Evolutionary conservation across 2,329 filamentous ascomycete genomes (phyloP).

Genomic region (Fusarium incarnatum): DNA sequence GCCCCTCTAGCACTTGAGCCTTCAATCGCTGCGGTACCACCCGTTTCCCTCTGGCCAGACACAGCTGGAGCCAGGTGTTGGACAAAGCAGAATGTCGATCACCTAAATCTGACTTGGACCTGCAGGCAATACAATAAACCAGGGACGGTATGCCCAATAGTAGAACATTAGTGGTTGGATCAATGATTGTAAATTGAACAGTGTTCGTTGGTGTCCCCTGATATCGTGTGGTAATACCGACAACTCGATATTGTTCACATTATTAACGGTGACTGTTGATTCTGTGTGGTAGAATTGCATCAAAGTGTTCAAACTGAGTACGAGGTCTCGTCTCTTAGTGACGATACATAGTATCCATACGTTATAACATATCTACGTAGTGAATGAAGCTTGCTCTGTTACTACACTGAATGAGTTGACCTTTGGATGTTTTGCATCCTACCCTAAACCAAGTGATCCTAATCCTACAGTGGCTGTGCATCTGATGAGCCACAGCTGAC

Average conservation of each 20-base stretch:
- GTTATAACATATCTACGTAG: no score
- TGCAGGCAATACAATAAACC: slow-evolving; percentile 46
- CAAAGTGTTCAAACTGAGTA: background rate
- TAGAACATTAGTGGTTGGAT: slow-evolving; percentile 52
- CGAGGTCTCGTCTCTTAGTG: no score
- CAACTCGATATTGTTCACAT: background rate
- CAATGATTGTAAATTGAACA: background rate
- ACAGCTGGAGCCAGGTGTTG: slow-evolving; percentile 72
- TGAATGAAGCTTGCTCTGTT: background rate
- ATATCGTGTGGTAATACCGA: background rate
- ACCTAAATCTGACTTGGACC: slow-evolving; percentile 62
- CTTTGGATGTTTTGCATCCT: background rate
- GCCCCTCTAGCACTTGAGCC: slow-evolving; percentile 73
- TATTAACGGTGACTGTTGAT: background rate
- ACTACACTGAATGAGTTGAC: background rate
- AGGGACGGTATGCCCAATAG: slow-evolving; percentile 67
- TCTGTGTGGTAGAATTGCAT: background rate
- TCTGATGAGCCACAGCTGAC: slow-evolving; percentile 3
- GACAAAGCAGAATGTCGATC: slow-evolving; percentile 68
- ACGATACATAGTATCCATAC: no score
- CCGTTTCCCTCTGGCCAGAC: slow-evolving; percentile 70
- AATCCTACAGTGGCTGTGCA: slow-evolving; percentile 15
- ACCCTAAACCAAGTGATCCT: slow-evolving; percentile 1
- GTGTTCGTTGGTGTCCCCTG: background rate
- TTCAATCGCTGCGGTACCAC: slow-evolving; percentile 70